Conservation (phyloP, 1,284 basidiomycete genomes). For the Heterobasidion irregulare region DNA sequence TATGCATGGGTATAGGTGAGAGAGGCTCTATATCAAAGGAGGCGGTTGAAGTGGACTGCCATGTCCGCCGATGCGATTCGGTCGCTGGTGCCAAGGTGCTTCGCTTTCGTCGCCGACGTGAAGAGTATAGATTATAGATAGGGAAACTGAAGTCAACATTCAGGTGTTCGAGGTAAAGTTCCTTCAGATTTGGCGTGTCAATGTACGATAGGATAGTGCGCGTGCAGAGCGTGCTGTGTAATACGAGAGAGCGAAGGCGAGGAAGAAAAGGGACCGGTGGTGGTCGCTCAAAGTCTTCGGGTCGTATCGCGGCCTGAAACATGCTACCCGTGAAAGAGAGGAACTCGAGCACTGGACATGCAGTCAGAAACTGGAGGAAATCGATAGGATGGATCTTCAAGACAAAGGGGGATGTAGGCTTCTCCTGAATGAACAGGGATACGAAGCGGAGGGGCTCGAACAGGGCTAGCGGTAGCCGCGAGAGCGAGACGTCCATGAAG, state of each 20-base stretch:
- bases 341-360: conserved; percentile 48
- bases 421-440: conserved; percentile 46
- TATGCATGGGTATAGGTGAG: neutral
- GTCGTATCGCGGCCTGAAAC: conserved; percentile 34
- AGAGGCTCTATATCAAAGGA: neutral
- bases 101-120: neutral
- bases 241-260: conserved; percentile 41
- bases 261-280: conserved; percentile 41
- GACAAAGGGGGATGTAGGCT: conserved; percentile 15
- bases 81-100: neutral
- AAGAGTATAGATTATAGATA: conserved; percentile 12
- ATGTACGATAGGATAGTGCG: conserved; percentile 56
- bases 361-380: conserved; percentile 49
- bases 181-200: conserved; percentile 43
- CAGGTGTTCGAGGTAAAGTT: conserved; percentile 54
- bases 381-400: conserved; percentile 30
- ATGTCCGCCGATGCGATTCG: neutral
- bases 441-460: conserved; percentile 42
- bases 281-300: conserved; percentile 12
- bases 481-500: conserved; percentile 25
- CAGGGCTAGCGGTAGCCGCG: conserved; percentile 33
- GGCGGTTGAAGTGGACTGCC: neutral
- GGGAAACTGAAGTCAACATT: conserved; percentile 50
- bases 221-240: conserved; percentile 51
- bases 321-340: conserved; percentile 49